phyloP scores from a whole-genome alignment of 257 asterid species.

The Nicotiana benthamiana region DNA sequence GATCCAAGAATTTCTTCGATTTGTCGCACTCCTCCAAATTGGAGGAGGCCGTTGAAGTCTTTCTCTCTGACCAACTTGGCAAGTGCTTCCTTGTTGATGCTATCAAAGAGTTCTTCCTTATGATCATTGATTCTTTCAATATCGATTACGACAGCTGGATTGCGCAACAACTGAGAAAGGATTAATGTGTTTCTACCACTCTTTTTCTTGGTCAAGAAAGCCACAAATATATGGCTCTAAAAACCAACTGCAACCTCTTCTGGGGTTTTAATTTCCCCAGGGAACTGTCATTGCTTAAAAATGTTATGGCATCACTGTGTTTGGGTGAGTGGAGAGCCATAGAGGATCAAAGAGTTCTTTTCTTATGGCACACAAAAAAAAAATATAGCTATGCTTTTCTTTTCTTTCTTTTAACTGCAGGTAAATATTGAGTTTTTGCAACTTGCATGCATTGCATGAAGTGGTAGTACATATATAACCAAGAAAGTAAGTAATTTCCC shows the following conservation, averaged over 20 bases:
- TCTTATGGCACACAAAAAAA: no score
- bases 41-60: background rate
- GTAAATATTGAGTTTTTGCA: background rate
- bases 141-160: background rate
- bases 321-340: background rate
- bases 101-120: background rate
- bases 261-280: background rate
- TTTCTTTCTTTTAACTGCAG: background rate
- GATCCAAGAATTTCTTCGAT: slow-evolving; percentile 7
- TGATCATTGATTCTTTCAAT: background rate
- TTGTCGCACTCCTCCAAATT: slow-evolving; percentile 4
- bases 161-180: background rate
- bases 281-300: background rate
- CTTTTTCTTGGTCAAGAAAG: slow-evolving; percentile 5
- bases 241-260: slow-evolving; percentile 1
- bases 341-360: no score
- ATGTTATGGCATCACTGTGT: background rate
- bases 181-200: background rate
- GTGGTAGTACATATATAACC: background rate
- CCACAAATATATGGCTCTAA: slow-evolving; percentile 7
- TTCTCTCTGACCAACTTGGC: slow-evolving; percentile 9
- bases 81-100: slow-evolving; percentile 9
- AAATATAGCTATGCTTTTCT: background rate
- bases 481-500: background rate
- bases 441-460: background rate